Conservation (phyloP, 345 rosid genomes). For the Citrus glauca region DNA sequence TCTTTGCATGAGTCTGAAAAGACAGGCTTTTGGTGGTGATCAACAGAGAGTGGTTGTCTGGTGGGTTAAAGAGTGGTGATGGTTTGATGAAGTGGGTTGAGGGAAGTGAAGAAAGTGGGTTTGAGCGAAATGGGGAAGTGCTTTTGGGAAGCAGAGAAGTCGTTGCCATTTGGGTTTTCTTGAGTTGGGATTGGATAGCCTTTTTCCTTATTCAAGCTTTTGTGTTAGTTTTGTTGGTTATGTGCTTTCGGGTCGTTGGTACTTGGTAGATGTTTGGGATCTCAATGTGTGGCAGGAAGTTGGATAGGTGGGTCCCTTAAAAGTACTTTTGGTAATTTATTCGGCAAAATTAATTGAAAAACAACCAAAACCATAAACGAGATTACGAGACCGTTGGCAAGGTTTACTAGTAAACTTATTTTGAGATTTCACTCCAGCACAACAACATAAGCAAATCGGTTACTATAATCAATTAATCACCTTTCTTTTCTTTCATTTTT, state of each 20-base stretch:
- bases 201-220: not conserved
- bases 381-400: no score
- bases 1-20: slow-evolving; percentile 42
- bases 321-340: not conserved
- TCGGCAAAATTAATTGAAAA: not conserved
- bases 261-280: slow-evolving; percentile 14
- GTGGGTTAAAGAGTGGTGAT: slow-evolving; percentile 32
- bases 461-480: no score
- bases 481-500: no score
- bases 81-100: slow-evolving; percentile 31
- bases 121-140: slow-evolving; percentile 40
- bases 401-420: no score
- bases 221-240: not conserved
- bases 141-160: slow-evolving; percentile 48
- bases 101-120: slow-evolving; percentile 39
- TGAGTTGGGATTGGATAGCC: not conserved
- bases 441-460: no score
- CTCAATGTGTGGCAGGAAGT: slow-evolving; percentile 45
- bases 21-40: slow-evolving; percentile 15
- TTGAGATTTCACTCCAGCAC: no score
- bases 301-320: slow-evolving; percentile 69
- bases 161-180: slow-evolving; percentile 35
- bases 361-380: no score
- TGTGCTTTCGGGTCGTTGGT: not conserved
- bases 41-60: slow-evolving; percentile 8